phyloP scores from a whole-genome alignment of 192 early-diverging fungal genomes.

The Paraglomus occultum region DNA sequence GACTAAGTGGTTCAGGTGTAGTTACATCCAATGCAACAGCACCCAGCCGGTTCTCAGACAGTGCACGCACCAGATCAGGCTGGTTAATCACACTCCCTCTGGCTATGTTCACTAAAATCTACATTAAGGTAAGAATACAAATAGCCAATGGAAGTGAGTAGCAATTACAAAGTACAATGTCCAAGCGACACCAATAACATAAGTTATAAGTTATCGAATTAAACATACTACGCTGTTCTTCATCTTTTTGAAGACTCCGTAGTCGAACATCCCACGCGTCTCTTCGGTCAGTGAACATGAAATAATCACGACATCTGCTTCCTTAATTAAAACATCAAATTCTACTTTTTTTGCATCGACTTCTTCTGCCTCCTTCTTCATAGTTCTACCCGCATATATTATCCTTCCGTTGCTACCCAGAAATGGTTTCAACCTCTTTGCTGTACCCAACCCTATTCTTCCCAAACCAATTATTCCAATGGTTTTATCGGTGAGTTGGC shows the following conservation, averaged over 20 bases:
- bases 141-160: background rate
- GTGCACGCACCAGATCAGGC: conserved; percentile 61
- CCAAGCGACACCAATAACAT: too few relatives aligned
- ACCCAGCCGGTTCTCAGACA: conserved; percentile 56
- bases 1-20: conserved; percentile 76
- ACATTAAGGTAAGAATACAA: conserved; percentile 10
- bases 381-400: conserved; percentile 57
- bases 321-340: conserved; percentile 57
- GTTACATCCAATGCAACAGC: conserved; percentile 85
- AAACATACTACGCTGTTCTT: conserved; percentile 53
- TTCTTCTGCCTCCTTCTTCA: conserved; percentile 48
- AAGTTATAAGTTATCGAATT: too few relatives aligned
- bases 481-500: conserved; percentile 72
- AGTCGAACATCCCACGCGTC: conserved; percentile 71
- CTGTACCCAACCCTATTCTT: conserved; percentile 76
- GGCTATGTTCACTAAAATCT: conserved; percentile 79
- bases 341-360: conserved; percentile 50
- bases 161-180: background rate
- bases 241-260: conserved; percentile 66
- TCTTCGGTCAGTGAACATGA: conserved; percentile 70
- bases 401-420: conserved; percentile 45
- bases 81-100: conserved; percentile 81
- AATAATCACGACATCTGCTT: conserved; percentile 72
- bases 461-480: conserved; percentile 86
- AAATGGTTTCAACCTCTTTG: conserved; percentile 70